A percentile compares a stretch with the other conserved stretches of the same genome.
phyloP scores from a whole-genome alignment of 768 basidiomycete species.

The Cantharellus cinnabarinus region DNA sequence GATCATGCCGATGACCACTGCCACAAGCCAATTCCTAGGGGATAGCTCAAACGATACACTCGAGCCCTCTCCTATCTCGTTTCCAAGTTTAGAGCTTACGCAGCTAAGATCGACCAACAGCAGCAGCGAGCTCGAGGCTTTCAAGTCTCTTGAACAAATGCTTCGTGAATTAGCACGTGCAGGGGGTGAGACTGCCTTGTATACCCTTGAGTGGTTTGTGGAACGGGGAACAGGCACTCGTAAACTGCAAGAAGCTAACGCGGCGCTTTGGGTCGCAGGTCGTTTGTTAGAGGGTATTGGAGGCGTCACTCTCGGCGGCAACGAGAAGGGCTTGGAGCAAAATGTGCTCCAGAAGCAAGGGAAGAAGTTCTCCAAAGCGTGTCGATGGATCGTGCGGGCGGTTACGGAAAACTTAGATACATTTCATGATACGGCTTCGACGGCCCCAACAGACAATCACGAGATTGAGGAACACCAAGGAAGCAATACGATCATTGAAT shows the following conservation, averaged over 20 bases:
- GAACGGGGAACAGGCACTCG: slow-evolving; percentile 31
- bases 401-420: slow-evolving; percentile 55
- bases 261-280: slow-evolving; percentile 72
- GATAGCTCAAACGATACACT: slow-evolving; percentile 10
- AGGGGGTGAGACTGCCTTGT: slow-evolving; percentile 46
- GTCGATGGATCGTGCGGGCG: slow-evolving; percentile 37
- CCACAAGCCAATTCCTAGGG: slow-evolving; percentile 9
- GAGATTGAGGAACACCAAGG: slow-evolving; percentile 6
- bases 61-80: slow-evolving; percentile 16
- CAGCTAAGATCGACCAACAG: slow-evolving; percentile 26
- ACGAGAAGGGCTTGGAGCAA: slow-evolving; percentile 6
- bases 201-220: slow-evolving; percentile 68
- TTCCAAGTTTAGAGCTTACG: slow-evolving; percentile 40
- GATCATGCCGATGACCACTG: slow-evolving; percentile 1
- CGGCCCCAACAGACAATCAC: neutral
- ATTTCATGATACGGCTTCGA: neutral
- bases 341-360: slow-evolving; percentile 5
- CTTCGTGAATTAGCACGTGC: slow-evolving; percentile 50
- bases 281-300: slow-evolving; percentile 56
- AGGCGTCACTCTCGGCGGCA: slow-evolving; percentile 23
- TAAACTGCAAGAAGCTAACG: slow-evolving; percentile 23
- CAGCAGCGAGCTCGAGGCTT: slow-evolving; percentile 17
- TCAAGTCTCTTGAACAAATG: slow-evolving; percentile 43
- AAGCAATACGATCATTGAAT: slow-evolving; percentile 30
- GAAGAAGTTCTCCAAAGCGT: slow-evolving; percentile 37